Base-by-base conservation (phyloP, 2,329 filamentous ascomycete genomes). In the Polychaeton citri region DNA sequence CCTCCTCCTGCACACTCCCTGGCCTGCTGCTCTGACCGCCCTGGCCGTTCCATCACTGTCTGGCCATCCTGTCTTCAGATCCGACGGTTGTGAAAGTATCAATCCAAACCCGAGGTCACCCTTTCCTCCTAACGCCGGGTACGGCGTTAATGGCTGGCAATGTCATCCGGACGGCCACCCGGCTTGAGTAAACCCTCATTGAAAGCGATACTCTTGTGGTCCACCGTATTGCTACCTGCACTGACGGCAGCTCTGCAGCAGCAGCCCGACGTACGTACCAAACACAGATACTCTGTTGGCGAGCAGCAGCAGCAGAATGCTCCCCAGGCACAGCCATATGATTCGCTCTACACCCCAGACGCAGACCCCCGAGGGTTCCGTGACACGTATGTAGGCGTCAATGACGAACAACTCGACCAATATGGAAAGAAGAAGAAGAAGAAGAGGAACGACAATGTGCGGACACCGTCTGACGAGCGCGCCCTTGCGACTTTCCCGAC, bases 401-500 rank as follows among this genome's bases (percentile, higher is more conserved):
- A 42, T 30, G 38, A 38, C 30, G 36, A 38, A 39, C 30, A 41
- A 40, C 36, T 37, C 33, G 24, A 37, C 42, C 24, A 35, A 44
- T 40, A 31, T 39, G 43, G 39, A 44, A 46, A 33, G 39, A 43
- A 32, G 49, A 44, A 28, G 24, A 28, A 10, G 24, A 28, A 28
- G 24, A 24, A 24, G 21, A 28, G 15, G 24, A 40, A 41, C 41
- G 36, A 49, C 38, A 53, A 50, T 40, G 48, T 46, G 43, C 48
- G 45, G 37, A 48, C 48, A 37, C 44, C 53, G 37, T 43, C 43
- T 43, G 69, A 90, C 80, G 83, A 78, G 84, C 86, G 85, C 86
- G 86, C 86, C 82, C 73, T 90, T 72, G 81, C 81, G 75, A 90
- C 86, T 81, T 80, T 87, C 73, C 87, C 88, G 94, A 86, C 85